Evolutionary conservation across 2,329 filamentous ascomycete species (phyloP).

Genomic region (Orbilia ellipsospora): DNA sequence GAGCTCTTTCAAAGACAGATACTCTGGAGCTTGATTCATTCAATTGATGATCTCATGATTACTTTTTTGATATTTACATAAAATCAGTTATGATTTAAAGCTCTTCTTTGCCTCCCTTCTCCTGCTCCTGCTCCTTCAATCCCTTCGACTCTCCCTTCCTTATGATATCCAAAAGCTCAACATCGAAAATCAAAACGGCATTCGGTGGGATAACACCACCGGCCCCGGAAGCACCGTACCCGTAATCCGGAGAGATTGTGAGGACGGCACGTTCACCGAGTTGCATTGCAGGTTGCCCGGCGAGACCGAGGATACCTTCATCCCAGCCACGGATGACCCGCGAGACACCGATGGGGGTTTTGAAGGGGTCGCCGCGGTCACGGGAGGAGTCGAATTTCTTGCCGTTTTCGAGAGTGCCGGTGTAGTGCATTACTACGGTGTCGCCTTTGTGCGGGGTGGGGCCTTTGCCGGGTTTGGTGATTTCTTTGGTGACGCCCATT

Average conservation of each 20-base stretch:
- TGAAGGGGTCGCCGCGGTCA: constrained; percentile 76
- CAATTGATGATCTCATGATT: too few relatives aligned
- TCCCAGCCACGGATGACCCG: constrained; percentile 90
- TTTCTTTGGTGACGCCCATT: constrained; percentile 51
- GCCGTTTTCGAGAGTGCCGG: constrained; percentile 83
- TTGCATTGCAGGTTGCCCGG: constrained; percentile 60
- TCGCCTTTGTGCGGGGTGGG: constrained; percentile 33
- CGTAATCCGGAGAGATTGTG: constrained; percentile 72
- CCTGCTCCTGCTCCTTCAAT: constrained; percentile 1
- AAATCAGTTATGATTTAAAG: constrained; percentile 17
- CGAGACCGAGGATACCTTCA: constrained; percentile 85
- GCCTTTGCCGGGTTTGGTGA: constrained; percentile 34
- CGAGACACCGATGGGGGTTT: constrained; percentile 81
- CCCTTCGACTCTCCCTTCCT: not conserved
- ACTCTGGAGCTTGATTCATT: too few relatives aligned
- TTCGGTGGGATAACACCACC: constrained; percentile 51
- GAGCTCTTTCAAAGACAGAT: too few relatives aligned
- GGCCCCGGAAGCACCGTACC: constrained; percentile 34
- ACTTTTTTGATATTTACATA: constrained; percentile 1
- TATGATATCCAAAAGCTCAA: constrained; percentile 83
- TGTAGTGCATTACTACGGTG: constrained; percentile 63
- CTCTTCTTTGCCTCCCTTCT: constrained; percentile 18
- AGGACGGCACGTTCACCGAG: constrained; percentile 90
- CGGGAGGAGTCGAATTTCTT: constrained; percentile 85
- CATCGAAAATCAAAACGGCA: constrained; percentile 78